phyloP scores from a whole-genome alignment of 352 stramenopile genomes.

The Thalassiosira livingstoniorum region DNA sequence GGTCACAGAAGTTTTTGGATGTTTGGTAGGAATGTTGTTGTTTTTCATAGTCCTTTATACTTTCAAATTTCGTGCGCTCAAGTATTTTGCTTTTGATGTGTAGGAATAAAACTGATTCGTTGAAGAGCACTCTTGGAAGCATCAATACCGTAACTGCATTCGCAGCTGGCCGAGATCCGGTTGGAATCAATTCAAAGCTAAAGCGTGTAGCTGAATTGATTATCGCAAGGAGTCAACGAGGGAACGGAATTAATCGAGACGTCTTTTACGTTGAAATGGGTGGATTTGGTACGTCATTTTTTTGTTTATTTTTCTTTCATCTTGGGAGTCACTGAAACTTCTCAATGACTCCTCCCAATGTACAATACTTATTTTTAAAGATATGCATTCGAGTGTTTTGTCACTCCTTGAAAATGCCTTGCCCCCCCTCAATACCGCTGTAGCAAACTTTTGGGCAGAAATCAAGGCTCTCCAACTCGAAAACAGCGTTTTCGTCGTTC shows the following conservation, averaged over 20 bases:
- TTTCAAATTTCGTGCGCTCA: background rate
- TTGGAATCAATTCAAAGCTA: constrained; percentile 64
- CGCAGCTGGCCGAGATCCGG: background rate
- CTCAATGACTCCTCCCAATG: no score
- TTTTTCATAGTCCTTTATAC: constrained; percentile 17
- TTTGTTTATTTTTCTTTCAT: no score
- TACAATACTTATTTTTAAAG: no score
- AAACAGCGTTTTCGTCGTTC: constrained; percentile 63
- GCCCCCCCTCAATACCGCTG: no score
- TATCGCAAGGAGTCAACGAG: constrained; percentile 59
- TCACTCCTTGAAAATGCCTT: no score
- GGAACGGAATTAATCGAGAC: constrained; percentile 69
- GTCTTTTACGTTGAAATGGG: constrained; percentile 74
- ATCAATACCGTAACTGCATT: constrained; percentile 52
- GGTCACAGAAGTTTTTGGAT: constrained; percentile 63
- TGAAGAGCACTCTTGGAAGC: constrained; percentile 43
- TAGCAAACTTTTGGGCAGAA: constrained; percentile 30
- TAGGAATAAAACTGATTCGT: constrained; percentile 58
- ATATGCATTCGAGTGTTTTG: no score
- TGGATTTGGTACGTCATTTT: constrained; percentile 81
- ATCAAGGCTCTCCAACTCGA: constrained; percentile 62
- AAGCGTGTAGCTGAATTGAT: constrained; percentile 78
- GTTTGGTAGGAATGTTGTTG: constrained; percentile 37
- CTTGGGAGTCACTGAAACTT: no score
- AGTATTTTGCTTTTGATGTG: no score